Evolutionary conservation across 148 eudicot genomes (phyloP), one percentile per base, ranked within the genome.

Genomic region (Amaranthus palmeri): DNA sequence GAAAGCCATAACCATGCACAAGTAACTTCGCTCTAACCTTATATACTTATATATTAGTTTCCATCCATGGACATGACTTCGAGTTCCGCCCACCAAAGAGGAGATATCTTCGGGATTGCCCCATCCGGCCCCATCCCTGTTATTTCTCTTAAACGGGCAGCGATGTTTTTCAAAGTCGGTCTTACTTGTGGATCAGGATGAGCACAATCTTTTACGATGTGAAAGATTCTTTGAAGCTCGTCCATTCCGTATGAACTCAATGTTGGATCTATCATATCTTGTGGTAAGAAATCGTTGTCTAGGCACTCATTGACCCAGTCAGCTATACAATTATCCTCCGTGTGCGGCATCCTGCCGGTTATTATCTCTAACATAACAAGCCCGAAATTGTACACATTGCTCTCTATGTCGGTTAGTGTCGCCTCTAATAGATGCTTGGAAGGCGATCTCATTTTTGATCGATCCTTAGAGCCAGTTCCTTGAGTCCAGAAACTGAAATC

Each of bases 51-150:
- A 52, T 69, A 56, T 81, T 68, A 80, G 65, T 57, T 75, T 44
- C 78, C 79, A 66, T 83, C 87, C 6, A 83, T 74, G 47, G 87
- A 77, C 85, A 88, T 54, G 83, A 92, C 84, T 82, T 92, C 97
- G 5, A 90, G 90, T 72, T 92, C 97, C 4, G 97, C 97, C 97
- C 96, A 90, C 93, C 93, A 90, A 53, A 90, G 96, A 64, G 97
- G 96, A 73, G 93, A 90, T 57, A 81, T 10, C 75, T 74, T 87
- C 4, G 99, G 97, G 8, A 80, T 80, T 4, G 97, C 99, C 17
- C 76, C 88, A 18, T 88, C 89, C 10, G 97, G 96, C 15, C 76
- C 86, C 72, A 89, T 77, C 15, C 78, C 79, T 1, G 96, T 89
- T 15, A 88, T 82, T 79, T 84, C 84, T 74, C 79, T 88, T 81